Conservation (phyloP, 345 rosid species). For the Salix brachista region DNA sequence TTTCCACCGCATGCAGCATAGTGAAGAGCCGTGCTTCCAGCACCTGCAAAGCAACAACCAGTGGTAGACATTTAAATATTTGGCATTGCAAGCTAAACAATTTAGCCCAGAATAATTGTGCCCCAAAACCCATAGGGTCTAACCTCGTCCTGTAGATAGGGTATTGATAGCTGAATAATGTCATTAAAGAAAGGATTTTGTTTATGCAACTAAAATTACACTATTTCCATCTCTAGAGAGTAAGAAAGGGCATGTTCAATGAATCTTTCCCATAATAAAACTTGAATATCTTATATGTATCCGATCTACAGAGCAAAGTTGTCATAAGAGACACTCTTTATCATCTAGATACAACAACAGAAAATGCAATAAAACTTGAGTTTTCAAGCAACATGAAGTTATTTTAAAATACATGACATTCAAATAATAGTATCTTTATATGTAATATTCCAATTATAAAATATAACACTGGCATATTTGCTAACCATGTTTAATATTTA, state of each 20-base stretch:
- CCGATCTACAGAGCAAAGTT: neutral
- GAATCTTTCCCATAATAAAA: no score
- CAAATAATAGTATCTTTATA: no score
- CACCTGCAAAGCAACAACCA: slow-evolving; percentile 45
- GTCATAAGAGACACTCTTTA: neutral
- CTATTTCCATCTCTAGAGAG: neutral
- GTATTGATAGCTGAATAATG: neutral
- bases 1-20: slow-evolving; percentile 99
- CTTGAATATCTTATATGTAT: no score
- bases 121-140: neutral
- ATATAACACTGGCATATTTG: no score
- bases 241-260: neutral
- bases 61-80: neutral
- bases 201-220: neutral
- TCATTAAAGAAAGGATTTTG: neutral
- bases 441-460: no score
- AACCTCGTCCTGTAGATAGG: neutral
- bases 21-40: slow-evolving; percentile 92
- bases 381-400: no score
- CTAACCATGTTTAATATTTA: no score
- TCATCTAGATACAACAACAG: no score
- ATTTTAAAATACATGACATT: no score
- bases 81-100: neutral
- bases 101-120: neutral
- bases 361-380: neutral